A percentile compares a stretch with the other conserved stretches of the same genome.
phyloP scores from a whole-genome alignment of 176 grass and related monocot species.

The Bonia amplexicaulis region DNA sequence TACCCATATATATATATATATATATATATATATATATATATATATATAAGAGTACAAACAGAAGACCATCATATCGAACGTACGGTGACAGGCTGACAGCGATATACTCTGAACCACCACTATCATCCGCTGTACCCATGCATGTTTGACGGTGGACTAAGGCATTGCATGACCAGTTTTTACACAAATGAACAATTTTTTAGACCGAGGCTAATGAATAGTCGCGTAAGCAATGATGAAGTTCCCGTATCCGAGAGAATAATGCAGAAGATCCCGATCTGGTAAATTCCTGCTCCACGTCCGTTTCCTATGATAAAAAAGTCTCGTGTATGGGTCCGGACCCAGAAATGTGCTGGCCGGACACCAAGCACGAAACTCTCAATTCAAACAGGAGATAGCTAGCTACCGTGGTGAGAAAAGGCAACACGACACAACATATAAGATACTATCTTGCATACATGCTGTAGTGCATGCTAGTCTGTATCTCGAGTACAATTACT shows the following conservation, averaged over 20 bases:
- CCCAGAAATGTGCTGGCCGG: conserved; percentile 18
- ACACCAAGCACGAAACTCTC: conserved; percentile 12
- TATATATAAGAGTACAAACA: not conserved
- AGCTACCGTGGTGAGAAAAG: conserved; percentile 9
- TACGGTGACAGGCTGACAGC: conserved; percentile 8
- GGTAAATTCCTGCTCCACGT: conserved; percentile 28
- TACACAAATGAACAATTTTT: not conserved
- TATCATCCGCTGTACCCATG: not conserved
- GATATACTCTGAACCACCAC: conserved; percentile 6
- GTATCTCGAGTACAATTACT: not conserved
- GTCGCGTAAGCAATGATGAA: conserved; percentile 18
- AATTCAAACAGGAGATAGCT: conserved; percentile 16
- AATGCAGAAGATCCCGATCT: conserved; percentile 26
- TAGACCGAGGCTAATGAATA: not conserved
- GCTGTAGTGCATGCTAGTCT: conserved; percentile 21
- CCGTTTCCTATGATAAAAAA: conserved; percentile 31
- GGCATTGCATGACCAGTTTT: not conserved
- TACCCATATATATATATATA: not conserved
- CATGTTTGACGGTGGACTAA: not conserved
- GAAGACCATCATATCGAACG: conserved; percentile 27
- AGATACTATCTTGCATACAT: conserved; percentile 16
- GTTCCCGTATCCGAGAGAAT: conserved; percentile 13
- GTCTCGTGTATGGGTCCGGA: conserved; percentile 12
- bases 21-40: no score
- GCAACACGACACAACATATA: conserved; percentile 19